Percentiles rank a stretch among this genome's conserved stretches.
Conservation (phyloP, 2,329 filamentous ascomycete species). For the Arachnopeziza araneosa region DNA sequence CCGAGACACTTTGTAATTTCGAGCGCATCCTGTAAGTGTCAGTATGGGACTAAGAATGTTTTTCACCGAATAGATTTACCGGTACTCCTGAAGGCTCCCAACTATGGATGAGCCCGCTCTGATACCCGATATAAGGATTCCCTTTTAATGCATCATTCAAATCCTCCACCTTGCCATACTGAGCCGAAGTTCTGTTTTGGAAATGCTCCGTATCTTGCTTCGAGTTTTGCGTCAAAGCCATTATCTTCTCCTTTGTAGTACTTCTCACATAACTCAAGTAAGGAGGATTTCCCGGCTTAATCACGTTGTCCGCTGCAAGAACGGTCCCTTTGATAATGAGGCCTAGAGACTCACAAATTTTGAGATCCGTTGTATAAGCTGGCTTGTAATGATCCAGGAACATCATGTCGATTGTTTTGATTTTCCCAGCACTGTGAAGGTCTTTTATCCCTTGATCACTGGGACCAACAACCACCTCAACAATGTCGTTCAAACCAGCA, state of each 20-base stretch:
- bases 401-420: constrained; percentile 25
- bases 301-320: constrained; percentile 64
- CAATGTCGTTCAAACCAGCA: constrained; percentile 64
- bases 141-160: constrained; percentile 34
- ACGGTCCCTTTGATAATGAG: constrained; percentile 59
- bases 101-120: constrained; percentile 57
- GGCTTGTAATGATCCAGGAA: constrained; percentile 82
- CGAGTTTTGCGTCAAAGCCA: constrained; percentile 40
- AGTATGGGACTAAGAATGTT: not conserved
- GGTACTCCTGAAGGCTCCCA: constrained; percentile 63
- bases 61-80: constrained; percentile 38
- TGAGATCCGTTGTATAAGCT: constrained; percentile 67
- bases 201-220: constrained; percentile 38
- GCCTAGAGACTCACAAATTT: constrained; percentile 67
- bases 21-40: not conserved
- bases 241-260: constrained; percentile 55
- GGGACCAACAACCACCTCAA: constrained; percentile 65
- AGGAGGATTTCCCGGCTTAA: constrained; percentile 64
- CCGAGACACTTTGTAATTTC: not conserved
- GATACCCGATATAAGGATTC: constrained; percentile 60
- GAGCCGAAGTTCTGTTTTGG: not conserved
- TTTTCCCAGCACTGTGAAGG: constrained; percentile 43
- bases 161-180: constrained; percentile 29
- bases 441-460: constrained; percentile 60
- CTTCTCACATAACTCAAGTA: constrained; percentile 67